Evolutionary conservation across 1,284 basidiomycete species (phyloP).

Genomic region (Melampsora americana): DNA sequence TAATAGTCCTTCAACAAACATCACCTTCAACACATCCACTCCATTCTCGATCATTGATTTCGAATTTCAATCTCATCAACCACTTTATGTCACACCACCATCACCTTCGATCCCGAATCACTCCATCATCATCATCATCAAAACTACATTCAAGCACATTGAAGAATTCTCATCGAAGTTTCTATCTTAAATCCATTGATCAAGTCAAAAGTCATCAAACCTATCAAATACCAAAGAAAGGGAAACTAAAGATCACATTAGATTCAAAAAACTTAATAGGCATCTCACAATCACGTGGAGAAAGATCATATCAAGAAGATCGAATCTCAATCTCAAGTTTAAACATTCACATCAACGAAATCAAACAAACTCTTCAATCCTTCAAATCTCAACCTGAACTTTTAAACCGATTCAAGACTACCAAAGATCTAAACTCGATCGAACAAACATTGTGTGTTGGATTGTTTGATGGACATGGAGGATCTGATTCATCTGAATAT

Average conservation of each 20-base stretch:
- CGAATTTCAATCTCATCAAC: too few species aligned
- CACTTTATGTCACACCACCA: too few species aligned
- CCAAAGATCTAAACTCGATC: not conserved
- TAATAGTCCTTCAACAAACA: too few species aligned
- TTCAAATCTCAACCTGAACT: not conserved
- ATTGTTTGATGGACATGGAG: slow-evolving; percentile 36
- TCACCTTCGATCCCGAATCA: too few species aligned
- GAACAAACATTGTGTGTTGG: slow-evolving; percentile 16
- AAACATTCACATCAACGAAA: not conserved
- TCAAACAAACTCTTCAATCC: not conserved
- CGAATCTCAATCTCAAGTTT: slow-evolving; percentile 5
- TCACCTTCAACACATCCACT: too few species aligned
- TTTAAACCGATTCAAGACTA: not conserved
- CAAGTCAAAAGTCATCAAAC: not conserved
- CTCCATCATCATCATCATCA: too few species aligned
- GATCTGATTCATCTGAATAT: slow-evolving; percentile 22
- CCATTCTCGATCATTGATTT: too few species aligned
- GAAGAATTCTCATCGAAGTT: too few species aligned
- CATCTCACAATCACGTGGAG: slow-evolving; percentile 28
- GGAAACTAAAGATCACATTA: not conserved
- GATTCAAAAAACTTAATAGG: slow-evolving; percentile 1
- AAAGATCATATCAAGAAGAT: slow-evolving; percentile 34
- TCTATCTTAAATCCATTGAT: too few species aligned
- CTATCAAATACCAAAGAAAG: slow-evolving; percentile 15
- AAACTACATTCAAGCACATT: too few species aligned